Evolutionary conservation across 108 stramenopile genomes (phyloP), one percentile per base, ranked within the genome.

Genomic region (Mayamaea pseudoterrestris): DNA sequence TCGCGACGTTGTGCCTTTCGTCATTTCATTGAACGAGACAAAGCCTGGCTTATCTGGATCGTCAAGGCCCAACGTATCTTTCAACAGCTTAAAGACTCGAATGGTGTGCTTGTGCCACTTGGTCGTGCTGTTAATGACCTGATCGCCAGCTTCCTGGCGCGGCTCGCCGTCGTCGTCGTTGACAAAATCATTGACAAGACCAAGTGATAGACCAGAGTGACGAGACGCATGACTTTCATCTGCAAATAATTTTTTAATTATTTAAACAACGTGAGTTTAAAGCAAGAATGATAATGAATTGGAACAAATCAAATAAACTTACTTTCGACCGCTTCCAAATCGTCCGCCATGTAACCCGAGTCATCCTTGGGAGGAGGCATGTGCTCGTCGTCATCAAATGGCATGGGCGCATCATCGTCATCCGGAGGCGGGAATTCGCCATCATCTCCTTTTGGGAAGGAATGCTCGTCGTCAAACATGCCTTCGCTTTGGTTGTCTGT

Each of bases 51-150:
- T 68, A 7, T 57, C 67, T 36, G 51, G 58, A 21, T 68, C 63
- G 36, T 65, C 62, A n/a, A 56, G 70, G 16, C 17, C 63, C 0
- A 37, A 60, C 1, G 30, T 41, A 37, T 74, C 27, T 52, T 82
- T 67, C 44, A 93, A 57, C 52, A 83, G 59, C 24, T 57, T 30
- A 12, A 74, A 60, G 16, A 93, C 87, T 34, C 70, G 71, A 50
- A 80, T 66, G 14, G 93, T 95, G 50, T 90, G 86, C 37, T 83
- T 85, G 71, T 92, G 90, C 93, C 90, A 93, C 55, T 90, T 84
- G 58, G 88, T 59, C 28, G 53, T 65, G 56, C 68, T 68, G 1
- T 72, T 73, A 13, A 61, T 63, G 25, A 60, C 35, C 16, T 68
- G 69, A 32, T 74, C 76, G 30, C 80, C 85, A 44, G 69, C 55